Evolutionary conservation across 208 protist genomes (phyloP).

Genomic region (Lotmaria passim): DNA sequence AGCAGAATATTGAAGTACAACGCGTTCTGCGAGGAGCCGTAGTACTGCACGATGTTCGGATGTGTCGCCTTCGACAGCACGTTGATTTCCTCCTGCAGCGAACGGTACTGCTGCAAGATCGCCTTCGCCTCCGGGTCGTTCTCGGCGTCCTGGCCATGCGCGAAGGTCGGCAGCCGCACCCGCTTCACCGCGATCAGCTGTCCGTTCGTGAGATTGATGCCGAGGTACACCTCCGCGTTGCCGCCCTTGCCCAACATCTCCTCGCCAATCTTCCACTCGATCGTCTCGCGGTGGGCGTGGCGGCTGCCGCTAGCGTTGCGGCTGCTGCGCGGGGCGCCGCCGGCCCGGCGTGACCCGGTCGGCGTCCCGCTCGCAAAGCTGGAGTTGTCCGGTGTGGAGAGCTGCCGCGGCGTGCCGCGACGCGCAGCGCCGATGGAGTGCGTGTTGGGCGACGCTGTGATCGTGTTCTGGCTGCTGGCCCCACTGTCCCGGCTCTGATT

Average conservation of each 20-base stretch:
- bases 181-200: slow-evolving; percentile 92
- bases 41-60: slow-evolving; percentile 93
- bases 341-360: slow-evolving; percentile 25
- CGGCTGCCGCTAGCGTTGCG: slow-evolving; percentile 33
- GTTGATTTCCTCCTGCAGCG: slow-evolving; percentile 89
- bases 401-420: slow-evolving; percentile 40
- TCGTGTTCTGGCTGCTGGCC: slow-evolving; percentile 24
- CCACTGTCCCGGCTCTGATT: slow-evolving; percentile 17
- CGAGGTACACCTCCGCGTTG: slow-evolving; percentile 89
- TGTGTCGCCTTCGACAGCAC: slow-evolving; percentile 89
- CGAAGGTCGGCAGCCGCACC: slow-evolving; percentile 65
- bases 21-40: slow-evolving; percentile 81
- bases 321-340: slow-evolving; percentile 14
- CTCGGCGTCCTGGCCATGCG: slow-evolving; percentile 27
- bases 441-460: slow-evolving; percentile 11
- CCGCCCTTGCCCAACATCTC: slow-evolving; percentile 92
- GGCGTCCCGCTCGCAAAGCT: slow-evolving; percentile 40
- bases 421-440: slow-evolving; percentile 25
- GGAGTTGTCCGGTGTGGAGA: slow-evolving; percentile 52
- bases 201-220: slow-evolving; percentile 91
- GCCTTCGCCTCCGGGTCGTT: slow-evolving; percentile 58
- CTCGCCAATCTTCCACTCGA: slow-evolving; percentile 92
- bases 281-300: slow-evolving; percentile 66
- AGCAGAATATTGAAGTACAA: slow-evolving; percentile 92
- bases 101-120: slow-evolving; percentile 83